Evolutionary conservation across 2,329 filamentous ascomycete genomes (phyloP).

Genomic region (Fusarium sp.): DNA sequence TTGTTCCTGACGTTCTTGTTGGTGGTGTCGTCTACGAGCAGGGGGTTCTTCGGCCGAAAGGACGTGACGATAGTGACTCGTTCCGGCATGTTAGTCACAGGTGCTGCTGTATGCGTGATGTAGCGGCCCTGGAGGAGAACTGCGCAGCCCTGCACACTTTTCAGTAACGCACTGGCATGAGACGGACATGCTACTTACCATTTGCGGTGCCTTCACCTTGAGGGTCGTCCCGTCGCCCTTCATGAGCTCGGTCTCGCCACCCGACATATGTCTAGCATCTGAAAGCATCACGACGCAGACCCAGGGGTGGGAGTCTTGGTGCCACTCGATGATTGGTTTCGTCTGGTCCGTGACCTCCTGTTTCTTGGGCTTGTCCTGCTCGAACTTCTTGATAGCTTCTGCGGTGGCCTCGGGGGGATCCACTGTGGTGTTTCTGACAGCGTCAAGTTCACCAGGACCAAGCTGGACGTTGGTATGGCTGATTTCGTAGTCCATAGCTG

Average conservation of each 20-base stretch:
- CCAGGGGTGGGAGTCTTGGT: constrained; percentile 63
- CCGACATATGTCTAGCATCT: constrained; percentile 60
- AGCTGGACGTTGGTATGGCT: constrained; percentile 66
- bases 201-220: constrained; percentile 41
- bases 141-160: constrained; percentile 49
- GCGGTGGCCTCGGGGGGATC: constrained; percentile 43
- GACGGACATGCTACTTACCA: constrained; percentile 21
- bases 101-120: constrained; percentile 57
- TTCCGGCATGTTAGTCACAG: constrained; percentile 55
- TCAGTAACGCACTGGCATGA: not conserved
- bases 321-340: constrained; percentile 53
- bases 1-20: constrained; percentile 44
- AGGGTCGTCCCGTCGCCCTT: constrained; percentile 41
- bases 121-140: constrained; percentile 60
- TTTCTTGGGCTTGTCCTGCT: constrained; percentile 29
- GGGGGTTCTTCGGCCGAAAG: constrained; percentile 56
- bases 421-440: constrained; percentile 42
- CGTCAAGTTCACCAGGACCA: constrained; percentile 32
- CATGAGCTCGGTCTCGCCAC: constrained; percentile 50
- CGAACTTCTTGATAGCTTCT: constrained; percentile 22
- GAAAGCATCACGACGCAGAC: constrained; percentile 65
- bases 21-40: constrained; percentile 56
- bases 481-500: constrained; percentile 68
- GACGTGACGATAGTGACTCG: constrained; percentile 61
- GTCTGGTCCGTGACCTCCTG: constrained; percentile 27